Evolutionary conservation across 805 yeast genomes (phyloP).

Genomic region (Kazachstania viticola): DNA sequence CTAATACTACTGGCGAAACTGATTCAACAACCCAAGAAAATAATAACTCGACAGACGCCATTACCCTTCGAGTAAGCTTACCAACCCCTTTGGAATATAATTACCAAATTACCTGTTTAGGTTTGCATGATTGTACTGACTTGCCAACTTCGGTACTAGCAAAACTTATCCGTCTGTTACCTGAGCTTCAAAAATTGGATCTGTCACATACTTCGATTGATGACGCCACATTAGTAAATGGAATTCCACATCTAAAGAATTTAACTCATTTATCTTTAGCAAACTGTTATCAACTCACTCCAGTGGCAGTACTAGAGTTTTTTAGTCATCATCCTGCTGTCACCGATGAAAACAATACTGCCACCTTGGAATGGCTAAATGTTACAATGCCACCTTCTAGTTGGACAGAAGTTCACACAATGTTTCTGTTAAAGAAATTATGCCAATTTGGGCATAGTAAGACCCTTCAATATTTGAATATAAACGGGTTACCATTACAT

Average conservation of each 20-base stretch:
- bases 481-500: slow-evolving; percentile 55
- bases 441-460: slow-evolving; percentile 27
- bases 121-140: slow-evolving; percentile 84
- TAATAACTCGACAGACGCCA: background rate
- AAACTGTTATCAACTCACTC: slow-evolving; percentile 54
- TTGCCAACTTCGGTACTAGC: slow-evolving; percentile 44
- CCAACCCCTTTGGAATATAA: slow-evolving; percentile 22
- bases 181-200: slow-evolving; percentile 59
- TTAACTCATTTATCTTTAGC: slow-evolving; percentile 67
- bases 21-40: slow-evolving; percentile 1
- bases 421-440: slow-evolving; percentile 34
- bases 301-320: slow-evolving; percentile 60
- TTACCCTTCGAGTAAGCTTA: too few species aligned
- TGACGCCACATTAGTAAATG: slow-evolving; percentile 41
- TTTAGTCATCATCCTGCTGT: slow-evolving; percentile 61
- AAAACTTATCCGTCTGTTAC: slow-evolving; percentile 37
- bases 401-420: slow-evolving; percentile 39
- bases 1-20: background rate
- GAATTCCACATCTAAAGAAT: slow-evolving; percentile 43
- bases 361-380: slow-evolving; percentile 52
- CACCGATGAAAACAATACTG: slow-evolving; percentile 27
- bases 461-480: slow-evolving; percentile 36
- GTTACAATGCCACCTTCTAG: slow-evolving; percentile 52
- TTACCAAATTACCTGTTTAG: slow-evolving; percentile 34
- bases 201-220: slow-evolving; percentile 71